A percentile compares a stretch with the other conserved stretches of the same genome.
phyloP scores from a whole-genome alignment of 2,329 filamentous ascomycete species.

The Dissoconium aciculare region DNA sequence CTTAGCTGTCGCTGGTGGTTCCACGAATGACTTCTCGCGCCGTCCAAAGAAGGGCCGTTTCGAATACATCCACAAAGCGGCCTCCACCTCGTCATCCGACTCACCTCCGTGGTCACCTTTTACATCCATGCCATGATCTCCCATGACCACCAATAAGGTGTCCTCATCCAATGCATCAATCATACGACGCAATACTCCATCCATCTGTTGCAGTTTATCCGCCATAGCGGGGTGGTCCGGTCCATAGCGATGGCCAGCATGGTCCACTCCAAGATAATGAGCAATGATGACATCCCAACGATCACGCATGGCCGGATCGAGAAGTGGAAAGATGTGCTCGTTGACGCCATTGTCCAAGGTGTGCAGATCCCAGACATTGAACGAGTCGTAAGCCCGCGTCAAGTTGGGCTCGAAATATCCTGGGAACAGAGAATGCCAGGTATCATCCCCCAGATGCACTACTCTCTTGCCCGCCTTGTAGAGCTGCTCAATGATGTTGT shows the following conservation, averaged over 20 bases:
- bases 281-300: constrained; percentile 93
- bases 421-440: constrained; percentile 86
- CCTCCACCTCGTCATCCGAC: constrained; percentile 88
- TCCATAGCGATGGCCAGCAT: constrained; percentile 91
- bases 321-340: constrained; percentile 73
- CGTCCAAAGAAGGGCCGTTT: constrained; percentile 75
- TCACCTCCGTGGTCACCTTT: constrained; percentile 98
- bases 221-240: constrained; percentile 87
- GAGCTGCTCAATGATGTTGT: constrained; percentile 56
- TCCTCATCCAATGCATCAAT: constrained; percentile 61
- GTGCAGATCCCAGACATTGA: constrained; percentile 96
- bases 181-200: constrained; percentile 58
- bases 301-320: constrained; percentile 47
- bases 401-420: constrained; percentile 81
- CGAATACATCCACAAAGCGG: constrained; percentile 97
- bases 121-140: constrained; percentile 96
- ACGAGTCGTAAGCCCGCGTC: constrained; percentile 82
- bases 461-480: constrained; percentile 55
- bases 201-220: constrained; percentile 83
- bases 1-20: constrained; percentile 56
- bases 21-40: constrained; percentile 39
- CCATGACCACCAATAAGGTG: constrained; percentile 87
- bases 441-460: constrained; percentile 94
- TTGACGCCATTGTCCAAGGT: constrained; percentile 92
- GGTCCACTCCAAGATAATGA: constrained; percentile 88